Percentiles rank a stretch among this genome's conserved stretches.
phyloP scores from a whole-genome alignment of 148 eudicot species.

The Fagopyrum esculentum region DNA sequence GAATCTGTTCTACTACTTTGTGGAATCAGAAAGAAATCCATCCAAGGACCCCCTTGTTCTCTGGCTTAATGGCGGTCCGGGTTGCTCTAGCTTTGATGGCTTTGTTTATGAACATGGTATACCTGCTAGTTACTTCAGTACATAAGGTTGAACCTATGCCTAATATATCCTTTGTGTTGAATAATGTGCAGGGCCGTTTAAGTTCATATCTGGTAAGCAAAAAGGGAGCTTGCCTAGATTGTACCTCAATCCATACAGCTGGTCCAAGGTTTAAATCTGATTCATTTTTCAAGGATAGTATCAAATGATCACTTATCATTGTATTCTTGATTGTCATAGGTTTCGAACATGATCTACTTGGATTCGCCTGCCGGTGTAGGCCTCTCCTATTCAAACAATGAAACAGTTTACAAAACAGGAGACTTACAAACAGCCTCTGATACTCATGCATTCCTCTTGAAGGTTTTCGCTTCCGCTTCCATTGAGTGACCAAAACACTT shows the following conservation, averaged over 20 bases:
- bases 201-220: conserved; percentile 28
- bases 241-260: conserved; percentile 37
- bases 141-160: too few species aligned
- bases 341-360: conserved; percentile 34
- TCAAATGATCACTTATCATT: too few species aligned
- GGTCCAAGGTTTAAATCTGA: conserved; percentile 34
- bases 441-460: conserved; percentile 25
- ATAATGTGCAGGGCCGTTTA: conserved; percentile 32
- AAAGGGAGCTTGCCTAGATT: conserved; percentile 27
- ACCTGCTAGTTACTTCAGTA: neutral
- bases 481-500: neutral
- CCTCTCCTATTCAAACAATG: conserved; percentile 22
- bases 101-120: conserved; percentile 43
- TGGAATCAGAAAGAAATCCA: conserved; percentile 38
- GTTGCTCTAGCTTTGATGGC: conserved; percentile 44
- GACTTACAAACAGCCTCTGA: conserved; percentile 31
- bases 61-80: conserved; percentile 47
- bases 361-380: conserved; percentile 36
- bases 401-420: conserved; percentile 22
- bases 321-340: conserved; percentile 17
- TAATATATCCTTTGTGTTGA: neutral
- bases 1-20: conserved; percentile 40
- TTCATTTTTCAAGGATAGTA: neutral
- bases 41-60: conserved; percentile 34
- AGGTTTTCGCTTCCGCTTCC: conserved; percentile 15